Percentiles rank a stretch among this genome's conserved stretches.
These are phyloP conservation scores for Acanthamoeba culbertsoni DNA, from an alignment of 208 protist genomes.

Conservation along the genomic window DNA sequence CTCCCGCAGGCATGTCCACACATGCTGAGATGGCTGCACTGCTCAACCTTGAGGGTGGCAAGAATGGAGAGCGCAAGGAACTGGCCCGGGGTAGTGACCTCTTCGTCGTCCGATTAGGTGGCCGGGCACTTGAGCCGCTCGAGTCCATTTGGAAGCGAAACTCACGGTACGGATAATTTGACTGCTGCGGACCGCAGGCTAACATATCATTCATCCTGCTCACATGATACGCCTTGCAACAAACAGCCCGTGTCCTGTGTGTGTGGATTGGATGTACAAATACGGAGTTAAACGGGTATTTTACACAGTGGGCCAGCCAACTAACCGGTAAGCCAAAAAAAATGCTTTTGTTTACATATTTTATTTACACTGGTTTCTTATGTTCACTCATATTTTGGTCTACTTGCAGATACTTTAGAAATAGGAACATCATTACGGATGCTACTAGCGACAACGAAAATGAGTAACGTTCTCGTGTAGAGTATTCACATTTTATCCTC, in stretches of 20 bases:
- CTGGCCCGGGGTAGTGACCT: constrained; percentile 41
- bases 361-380: too few relatives aligned
- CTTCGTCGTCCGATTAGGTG: constrained; percentile 45
- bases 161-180: background rate
- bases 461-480: too few relatives aligned
- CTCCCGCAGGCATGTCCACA: constrained; percentile 33
- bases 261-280: constrained; percentile 36
- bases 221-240: background rate
- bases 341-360: background rate
- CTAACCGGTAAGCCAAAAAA: background rate
- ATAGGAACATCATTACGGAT: background rate
- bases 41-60: background rate
- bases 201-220: background rate
- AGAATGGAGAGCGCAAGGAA: background rate
- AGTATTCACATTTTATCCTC: background rate
- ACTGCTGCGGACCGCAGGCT: background rate
- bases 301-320: constrained; percentile 21
- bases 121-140: background rate
- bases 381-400: background rate
- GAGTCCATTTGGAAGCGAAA: constrained; percentile 42
- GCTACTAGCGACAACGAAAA: background rate
- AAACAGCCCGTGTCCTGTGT: constrained; percentile 23
- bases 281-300: constrained; percentile 19
- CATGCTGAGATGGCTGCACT: constrained; percentile 53
- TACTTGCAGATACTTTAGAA: background rate